Base-by-base conservation (phyloP, 1,284 basidiomycete genomes). In the Trichosporon coremiiforme region DNA sequence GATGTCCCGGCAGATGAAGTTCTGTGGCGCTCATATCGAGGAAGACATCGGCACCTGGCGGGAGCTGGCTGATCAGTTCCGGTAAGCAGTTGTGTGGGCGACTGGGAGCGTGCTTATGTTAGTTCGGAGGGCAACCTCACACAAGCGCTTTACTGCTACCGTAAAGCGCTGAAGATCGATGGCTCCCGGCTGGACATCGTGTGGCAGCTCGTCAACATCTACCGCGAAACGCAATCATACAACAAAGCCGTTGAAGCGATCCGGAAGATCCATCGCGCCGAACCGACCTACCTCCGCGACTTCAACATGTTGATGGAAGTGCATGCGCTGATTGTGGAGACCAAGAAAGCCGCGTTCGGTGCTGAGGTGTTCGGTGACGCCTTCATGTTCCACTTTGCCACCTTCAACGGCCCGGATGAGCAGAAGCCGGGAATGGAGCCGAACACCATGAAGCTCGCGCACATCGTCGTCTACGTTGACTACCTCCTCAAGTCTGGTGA, bases 101-200 rank as follows among this genome's bases (percentile, higher is more conserved):
- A 35, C 4, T 41, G 2, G 31, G 15, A 20, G 13, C 2, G 12
- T n/a, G 8, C 73, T 72, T 29, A 69, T 70, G 68, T 66, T 74
- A 91, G 92, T 73, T 87, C 88, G 7, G 82, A 89, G 33, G 91
- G 90, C 2, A 89, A 89, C 70, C 87, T 88, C 60, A 90, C 94
- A 68, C 94, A 98, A 82, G 92, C 94, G 0, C 84, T 97, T 33
- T 98, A 98, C 80, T 98, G 96, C 79, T 92, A 92, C 76, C 87
- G 90, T 0, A 95, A 98, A 78, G 89, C 93, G 0, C 89, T 91
- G 77, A 90, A 87, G 72, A 85, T 92, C 31, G 91, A 95, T 77
- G 90, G 91, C 5, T 86, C 87, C 4, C 95, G 98, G 73, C 87
- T 93, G 9, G 90, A 92, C 71, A 90, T 92, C 1, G 87, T 96